Conservation (phyloP, 352 stramenopile genomes). For the Lagenidium giganteum region DNA sequence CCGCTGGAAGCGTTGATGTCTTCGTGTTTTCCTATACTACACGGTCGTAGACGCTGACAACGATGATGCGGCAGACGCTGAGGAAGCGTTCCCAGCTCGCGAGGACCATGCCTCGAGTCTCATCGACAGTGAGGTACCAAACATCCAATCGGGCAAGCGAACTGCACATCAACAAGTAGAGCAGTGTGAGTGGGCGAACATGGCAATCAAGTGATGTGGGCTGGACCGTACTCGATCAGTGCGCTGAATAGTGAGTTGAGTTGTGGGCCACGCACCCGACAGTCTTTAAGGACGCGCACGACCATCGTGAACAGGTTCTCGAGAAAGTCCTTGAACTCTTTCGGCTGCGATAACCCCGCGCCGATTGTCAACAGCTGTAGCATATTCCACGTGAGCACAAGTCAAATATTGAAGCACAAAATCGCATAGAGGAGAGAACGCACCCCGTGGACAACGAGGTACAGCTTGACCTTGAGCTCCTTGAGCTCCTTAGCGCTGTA, state of each 20-base stretch:
- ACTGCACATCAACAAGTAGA: constrained; percentile 9
- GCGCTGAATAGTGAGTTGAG: constrained; percentile 58
- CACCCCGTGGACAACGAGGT: constrained; percentile 55
- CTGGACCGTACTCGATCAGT: constrained; percentile 44
- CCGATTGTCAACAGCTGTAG: constrained; percentile 59
- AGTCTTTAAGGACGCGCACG: constrained; percentile 57
- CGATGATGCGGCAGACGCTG: constrained; percentile 46
- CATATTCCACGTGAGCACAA: too few species aligned
- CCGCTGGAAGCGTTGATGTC: too few species aligned
- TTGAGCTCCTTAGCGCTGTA: constrained; percentile 16
- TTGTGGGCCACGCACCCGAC: constrained; percentile 26
- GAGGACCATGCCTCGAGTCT: constrained; percentile 49
- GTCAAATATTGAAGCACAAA: not conserved
- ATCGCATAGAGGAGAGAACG: constrained; percentile 1
- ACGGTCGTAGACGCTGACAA: constrained; percentile 52
- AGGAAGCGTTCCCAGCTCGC: constrained; percentile 72
- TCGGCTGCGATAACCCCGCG: constrained; percentile 64
- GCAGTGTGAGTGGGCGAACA: too few species aligned
- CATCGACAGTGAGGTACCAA: constrained; percentile 65
- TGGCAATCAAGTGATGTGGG: too few species aligned
- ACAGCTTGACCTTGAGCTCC: constrained; percentile 44
- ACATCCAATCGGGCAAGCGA: constrained; percentile 56
- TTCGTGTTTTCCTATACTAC: constrained; percentile 6
- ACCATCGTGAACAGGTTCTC: constrained; percentile 60
- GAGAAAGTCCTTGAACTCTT: constrained; percentile 68